These are phyloP conservation scores for Ogataea degrootiae DNA, from an alignment of 805 yeast species.

Conservation along the genomic window DNA sequence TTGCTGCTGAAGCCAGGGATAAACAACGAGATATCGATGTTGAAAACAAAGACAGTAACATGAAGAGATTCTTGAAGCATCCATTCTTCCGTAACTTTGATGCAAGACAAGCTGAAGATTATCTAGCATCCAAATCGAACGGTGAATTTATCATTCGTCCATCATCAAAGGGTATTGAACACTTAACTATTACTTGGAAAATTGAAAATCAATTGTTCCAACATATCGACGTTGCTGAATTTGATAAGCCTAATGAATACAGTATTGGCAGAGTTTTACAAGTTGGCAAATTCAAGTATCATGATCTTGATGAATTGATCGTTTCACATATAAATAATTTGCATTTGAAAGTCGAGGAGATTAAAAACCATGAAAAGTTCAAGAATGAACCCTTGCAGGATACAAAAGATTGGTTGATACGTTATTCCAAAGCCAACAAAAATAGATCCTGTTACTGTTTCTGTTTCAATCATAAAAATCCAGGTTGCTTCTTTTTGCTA, in stretches of 20 bases:
- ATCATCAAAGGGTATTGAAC: slow-evolving; percentile 84
- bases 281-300: slow-evolving; percentile 65
- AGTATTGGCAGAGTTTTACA: slow-evolving; percentile 53
- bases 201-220: slow-evolving; percentile 88
- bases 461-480: slow-evolving; percentile 82
- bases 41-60: slow-evolving; percentile 62
- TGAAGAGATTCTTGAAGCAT: slow-evolving; percentile 81
- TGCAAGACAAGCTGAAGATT: slow-evolving; percentile 87
- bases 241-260: slow-evolving; percentile 58
- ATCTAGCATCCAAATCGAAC: slow-evolving; percentile 77
- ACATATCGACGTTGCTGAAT: slow-evolving; percentile 82
- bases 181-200: slow-evolving; percentile 93
- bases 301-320: slow-evolving; percentile 90
- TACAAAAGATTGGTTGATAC: slow-evolving; percentile 80
- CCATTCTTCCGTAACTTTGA: slow-evolving; percentile 84
- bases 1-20: slow-evolving; percentile 68
- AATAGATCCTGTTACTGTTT: slow-evolving; percentile 86
- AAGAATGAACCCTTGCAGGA: slow-evolving; percentile 74
- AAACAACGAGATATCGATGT: slow-evolving; percentile 49
- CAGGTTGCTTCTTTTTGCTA: slow-evolving; percentile 89
- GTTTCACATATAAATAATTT: slow-evolving; percentile 82
- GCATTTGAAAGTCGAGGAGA: slow-evolving; percentile 76
- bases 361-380: slow-evolving; percentile 85
- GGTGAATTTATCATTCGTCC: slow-evolving; percentile 96
- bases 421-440: slow-evolving; percentile 88